Base-by-base conservation (phyloP, 805 yeast species). In the Pichia heedii region DNA sequence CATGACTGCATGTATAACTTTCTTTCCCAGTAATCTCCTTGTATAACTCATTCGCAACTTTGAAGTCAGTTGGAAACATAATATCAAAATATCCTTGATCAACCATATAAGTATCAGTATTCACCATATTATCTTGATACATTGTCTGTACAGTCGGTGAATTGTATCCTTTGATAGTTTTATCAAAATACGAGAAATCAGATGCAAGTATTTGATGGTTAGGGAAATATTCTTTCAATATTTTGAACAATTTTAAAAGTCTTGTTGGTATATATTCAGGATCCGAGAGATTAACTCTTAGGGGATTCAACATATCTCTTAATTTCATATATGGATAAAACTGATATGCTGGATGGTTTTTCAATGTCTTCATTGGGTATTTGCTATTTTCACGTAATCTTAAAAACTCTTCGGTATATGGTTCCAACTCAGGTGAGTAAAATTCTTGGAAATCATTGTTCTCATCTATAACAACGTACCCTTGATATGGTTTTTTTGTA, bases 261-360 rank as follows among this genome's bases (percentile, higher is more conserved):
- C 88, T 65, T 0, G 94, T 84, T n/a, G 96, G 96, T 27, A 86
- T 75, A 58, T 74, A 86, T 55, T 86, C 95, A 0, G 86, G 82
- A 3, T 76, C 78, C 0, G 87, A 70, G 26, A 86, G 61, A 40
- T 77, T 72, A 41, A 81, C 84, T 47, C 80, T 70, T 54, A 82
- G 69, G 1, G 95, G 95, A 34, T 79, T 67, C 1, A 81, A 22
- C 29, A 73, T 60, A 51, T 81, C 71, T 44, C 72, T 67, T 45
- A 72, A 47, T 39, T 61, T 55, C 43, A 77, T 62, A 50, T 65
- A 58, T 4, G 61, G 43, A 18, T 63, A 52, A 1, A 77, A 73
- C 46, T 76, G 77, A 35, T 76, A 67, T 37, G 80, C 60, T 12
- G 95, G 95, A 58, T 81, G 89, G 18, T 65, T 54, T 18, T 43